A percentile compares a stretch with the other conserved stretches of the same genome.
Evolutionary conservation across 176 grass and related monocot species (phyloP).

Genomic region (Cymbopogon citratus): DNA sequence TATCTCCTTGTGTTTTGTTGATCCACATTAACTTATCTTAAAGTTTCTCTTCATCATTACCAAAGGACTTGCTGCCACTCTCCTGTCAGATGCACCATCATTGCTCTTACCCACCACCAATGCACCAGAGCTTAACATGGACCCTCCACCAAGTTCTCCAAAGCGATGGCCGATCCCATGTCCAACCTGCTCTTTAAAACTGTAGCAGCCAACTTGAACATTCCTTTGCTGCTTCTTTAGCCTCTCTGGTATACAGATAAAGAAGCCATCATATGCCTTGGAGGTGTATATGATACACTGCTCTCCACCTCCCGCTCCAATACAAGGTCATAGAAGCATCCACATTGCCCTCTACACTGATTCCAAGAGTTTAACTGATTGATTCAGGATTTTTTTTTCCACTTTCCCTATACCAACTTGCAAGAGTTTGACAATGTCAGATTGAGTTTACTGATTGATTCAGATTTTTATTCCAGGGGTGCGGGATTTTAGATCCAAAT

Average conservation of each 20-base stretch:
- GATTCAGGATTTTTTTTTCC: no score
- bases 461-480: not conserved
- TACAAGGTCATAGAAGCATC: not conserved
- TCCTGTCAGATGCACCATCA: not conserved
- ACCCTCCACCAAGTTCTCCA: not conserved
- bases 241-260: not conserved
- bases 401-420: not conserved
- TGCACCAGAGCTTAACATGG: not conserved
- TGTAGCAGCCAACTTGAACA: not conserved
- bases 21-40: not conserved
- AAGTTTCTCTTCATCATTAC: not conserved
- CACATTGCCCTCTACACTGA: not conserved
- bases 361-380: not conserved
- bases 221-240: not conserved
- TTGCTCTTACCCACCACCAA: not conserved
- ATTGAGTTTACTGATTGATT: not conserved
- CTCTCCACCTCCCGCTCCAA: not conserved
- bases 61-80: not conserved
- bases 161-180: not conserved
- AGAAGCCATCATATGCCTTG: not conserved
- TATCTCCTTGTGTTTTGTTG: not conserved
- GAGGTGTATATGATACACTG: not conserved
- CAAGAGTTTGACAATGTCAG: not conserved
- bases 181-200: not conserved
- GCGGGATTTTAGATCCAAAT: not conserved